Percentiles rank a stretch among this genome's conserved stretches.
These are phyloP conservation scores for Lodderomyces pseudojiufengensis DNA, from an alignment of 1,139 yeast species.

Conservation along the genomic window DNA sequence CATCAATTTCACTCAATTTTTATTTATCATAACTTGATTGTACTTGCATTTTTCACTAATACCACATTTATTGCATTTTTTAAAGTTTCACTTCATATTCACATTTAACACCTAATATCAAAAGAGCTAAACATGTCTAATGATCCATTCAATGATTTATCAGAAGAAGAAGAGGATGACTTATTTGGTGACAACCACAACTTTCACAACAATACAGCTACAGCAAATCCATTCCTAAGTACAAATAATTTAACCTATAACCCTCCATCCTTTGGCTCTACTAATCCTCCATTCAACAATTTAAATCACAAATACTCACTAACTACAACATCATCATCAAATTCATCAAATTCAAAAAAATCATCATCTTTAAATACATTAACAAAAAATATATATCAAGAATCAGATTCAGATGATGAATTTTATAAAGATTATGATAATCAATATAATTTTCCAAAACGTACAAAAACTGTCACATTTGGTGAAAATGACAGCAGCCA, in stretches of 20 bases:
- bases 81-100: too few relatives aligned
- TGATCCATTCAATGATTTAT: constrained; percentile 8
- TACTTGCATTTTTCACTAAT: too few relatives aligned
- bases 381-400: neutral
- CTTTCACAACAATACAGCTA: constrained; percentile 5
- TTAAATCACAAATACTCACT: neutral
- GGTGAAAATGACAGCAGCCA: too few relatives aligned
- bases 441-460: constrained; percentile 14
- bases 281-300: too few relatives aligned
- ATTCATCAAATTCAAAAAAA: constrained; percentile 1
- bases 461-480: constrained; percentile 32
- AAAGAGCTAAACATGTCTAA: constrained; percentile 5
- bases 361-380: constrained; percentile 1
- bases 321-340: neutral
- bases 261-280: too few relatives aligned
- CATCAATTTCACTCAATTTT: too few relatives aligned
- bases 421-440: constrained; percentile 1
- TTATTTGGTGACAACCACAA: constrained; percentile 5
- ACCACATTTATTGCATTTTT: too few relatives aligned
- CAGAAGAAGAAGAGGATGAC: constrained; percentile 11
- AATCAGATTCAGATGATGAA: constrained; percentile 16
- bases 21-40: too few relatives aligned
- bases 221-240: constrained; percentile 7
- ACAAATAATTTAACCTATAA: too few relatives aligned
- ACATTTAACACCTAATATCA: too few relatives aligned